A percentile compares a stretch with the other conserved stretches of the same genome.
phyloP scores from a whole-genome alignment of 2,329 filamentous ascomycete genomes.

The Penicillium verrucosum region DNA sequence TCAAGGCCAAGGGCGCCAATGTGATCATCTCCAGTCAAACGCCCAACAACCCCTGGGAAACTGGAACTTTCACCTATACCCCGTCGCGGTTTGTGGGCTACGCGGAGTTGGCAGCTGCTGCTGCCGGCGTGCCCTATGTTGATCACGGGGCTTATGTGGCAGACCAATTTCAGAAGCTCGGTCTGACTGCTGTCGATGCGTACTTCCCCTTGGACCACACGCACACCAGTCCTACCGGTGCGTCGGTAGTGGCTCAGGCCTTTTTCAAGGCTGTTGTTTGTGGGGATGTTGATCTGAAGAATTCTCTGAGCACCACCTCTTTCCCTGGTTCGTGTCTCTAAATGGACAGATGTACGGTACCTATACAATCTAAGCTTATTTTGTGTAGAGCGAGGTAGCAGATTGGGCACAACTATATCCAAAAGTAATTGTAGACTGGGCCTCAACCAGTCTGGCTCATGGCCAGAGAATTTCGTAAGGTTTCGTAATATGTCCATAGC shows the following conservation, averaged over 20 bases:
- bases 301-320: conserved; percentile 31
- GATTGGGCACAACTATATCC: too few species aligned
- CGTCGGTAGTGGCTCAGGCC: conserved; percentile 54
- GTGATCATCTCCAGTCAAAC: conserved; percentile 60
- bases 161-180: conserved; percentile 52
- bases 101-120: conserved; percentile 47
- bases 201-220: conserved; percentile 62
- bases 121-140: conserved; percentile 52
- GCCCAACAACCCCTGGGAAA: conserved; percentile 63
- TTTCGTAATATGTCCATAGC: conserved; percentile 15
- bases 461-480: conserved; percentile 3
- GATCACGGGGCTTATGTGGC: conserved; percentile 60
- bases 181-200: conserved; percentile 49
- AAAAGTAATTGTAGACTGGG: not conserved
- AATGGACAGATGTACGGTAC: not conserved
- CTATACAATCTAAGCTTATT: not conserved
- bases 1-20: conserved; percentile 57
- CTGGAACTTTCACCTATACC: conserved; percentile 49
- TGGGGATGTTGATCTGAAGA: conserved; percentile 44
- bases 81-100: conserved; percentile 58
- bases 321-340: conserved; percentile 32
- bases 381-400: not conserved
- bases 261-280: conserved; percentile 59
- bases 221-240: conserved; percentile 57
- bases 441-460: not conserved